A percentile compares a stretch with the other conserved stretches of the same genome.
These are phyloP conservation scores for Cladosporium sphaerospermum DNA, from an alignment of 2,329 filamentous ascomycete species.

Conservation along the genomic window DNA sequence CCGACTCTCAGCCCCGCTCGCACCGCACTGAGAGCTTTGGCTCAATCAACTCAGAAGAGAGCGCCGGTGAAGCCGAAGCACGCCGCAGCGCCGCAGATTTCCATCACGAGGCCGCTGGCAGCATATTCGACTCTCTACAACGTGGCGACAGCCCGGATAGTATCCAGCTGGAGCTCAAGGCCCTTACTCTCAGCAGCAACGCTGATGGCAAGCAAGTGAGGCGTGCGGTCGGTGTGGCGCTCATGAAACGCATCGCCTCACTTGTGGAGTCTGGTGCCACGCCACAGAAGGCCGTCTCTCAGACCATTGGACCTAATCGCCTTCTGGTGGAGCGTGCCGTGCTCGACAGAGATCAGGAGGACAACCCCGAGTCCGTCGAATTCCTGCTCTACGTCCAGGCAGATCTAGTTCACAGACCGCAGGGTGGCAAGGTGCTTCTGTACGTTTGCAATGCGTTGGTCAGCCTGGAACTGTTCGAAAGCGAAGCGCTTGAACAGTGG, in stretches of 20 bases:
- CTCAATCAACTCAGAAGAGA: conserved; percentile 63
- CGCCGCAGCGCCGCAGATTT: conserved; percentile 55
- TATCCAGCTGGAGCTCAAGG: conserved; percentile 89
- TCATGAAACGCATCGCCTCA: conserved; percentile 73
- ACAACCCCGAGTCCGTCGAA: conserved; percentile 70
- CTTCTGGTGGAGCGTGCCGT: conserved; percentile 54
- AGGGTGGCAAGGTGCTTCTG: conserved; percentile 63
- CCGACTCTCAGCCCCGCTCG: conserved; percentile 37
- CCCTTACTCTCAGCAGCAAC: conserved; percentile 82
- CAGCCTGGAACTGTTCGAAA: conserved; percentile 75
- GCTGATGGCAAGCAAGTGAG: conserved; percentile 86
- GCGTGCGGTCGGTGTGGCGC: conserved; percentile 75
- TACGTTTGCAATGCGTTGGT: conserved; percentile 80
- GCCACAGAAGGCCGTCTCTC: conserved; percentile 36
- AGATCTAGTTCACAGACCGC: conserved; percentile 62
- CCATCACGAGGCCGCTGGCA: conserved; percentile 79
- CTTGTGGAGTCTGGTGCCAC: conserved; percentile 47
- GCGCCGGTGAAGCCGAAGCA: conserved; percentile 30
- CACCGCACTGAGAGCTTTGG: conserved; percentile 39
- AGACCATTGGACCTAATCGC: conserved; percentile 47
- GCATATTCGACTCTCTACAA: conserved; percentile 78
- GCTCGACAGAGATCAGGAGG: conserved; percentile 43
- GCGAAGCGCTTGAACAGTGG: conserved; percentile 84
- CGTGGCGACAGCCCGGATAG: conserved; percentile 68
- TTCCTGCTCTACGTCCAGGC: conserved; percentile 76